A percentile compares a stretch with the other conserved stretches of the same genome.
Conservation (phyloP, 148 eudicot genomes). For the Gaultheria prostrata region DNA sequence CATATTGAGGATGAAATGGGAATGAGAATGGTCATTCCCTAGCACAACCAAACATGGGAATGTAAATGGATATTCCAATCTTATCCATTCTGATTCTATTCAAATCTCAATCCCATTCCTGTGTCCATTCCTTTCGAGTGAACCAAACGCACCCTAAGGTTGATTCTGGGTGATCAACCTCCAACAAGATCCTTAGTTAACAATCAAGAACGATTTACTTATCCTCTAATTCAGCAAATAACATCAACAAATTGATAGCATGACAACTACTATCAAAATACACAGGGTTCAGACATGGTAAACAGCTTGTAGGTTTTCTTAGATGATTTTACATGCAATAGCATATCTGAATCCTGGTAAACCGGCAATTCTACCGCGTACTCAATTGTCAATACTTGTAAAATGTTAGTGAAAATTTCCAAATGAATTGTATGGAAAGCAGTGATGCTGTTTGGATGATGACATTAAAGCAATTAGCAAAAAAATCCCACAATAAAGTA, state of each 20-base stretch:
- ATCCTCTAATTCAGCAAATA: conserved; percentile 6
- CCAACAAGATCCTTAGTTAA: not conserved
- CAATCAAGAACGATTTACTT: not conserved
- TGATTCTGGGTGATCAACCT: conserved; percentile 7
- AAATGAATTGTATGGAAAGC: not conserved
- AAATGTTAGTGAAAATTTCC: not conserved
- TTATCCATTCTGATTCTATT: too few species aligned
- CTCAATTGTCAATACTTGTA: not conserved
- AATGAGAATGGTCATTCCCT: too few species aligned
- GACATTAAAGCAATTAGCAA: conserved; percentile 9
- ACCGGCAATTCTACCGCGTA: not conserved
- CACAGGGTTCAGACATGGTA: conserved; percentile 9
- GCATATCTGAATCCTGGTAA: not conserved
- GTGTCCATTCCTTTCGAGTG: too few species aligned
- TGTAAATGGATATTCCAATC: too few species aligned
- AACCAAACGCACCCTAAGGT: too few species aligned
- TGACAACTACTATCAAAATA: not conserved
- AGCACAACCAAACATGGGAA: too few species aligned
- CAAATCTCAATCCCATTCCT: too few species aligned
- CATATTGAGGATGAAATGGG: too few species aligned
- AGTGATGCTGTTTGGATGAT: not conserved
- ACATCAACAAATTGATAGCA: not conserved
- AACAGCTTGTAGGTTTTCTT: too few species aligned
- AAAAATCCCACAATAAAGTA: not conserved
- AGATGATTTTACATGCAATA: not conserved